Base-by-base conservation (phyloP, 2,329 filamentous ascomycete genomes). In the Sclerotinia trifoliorum region DNA sequence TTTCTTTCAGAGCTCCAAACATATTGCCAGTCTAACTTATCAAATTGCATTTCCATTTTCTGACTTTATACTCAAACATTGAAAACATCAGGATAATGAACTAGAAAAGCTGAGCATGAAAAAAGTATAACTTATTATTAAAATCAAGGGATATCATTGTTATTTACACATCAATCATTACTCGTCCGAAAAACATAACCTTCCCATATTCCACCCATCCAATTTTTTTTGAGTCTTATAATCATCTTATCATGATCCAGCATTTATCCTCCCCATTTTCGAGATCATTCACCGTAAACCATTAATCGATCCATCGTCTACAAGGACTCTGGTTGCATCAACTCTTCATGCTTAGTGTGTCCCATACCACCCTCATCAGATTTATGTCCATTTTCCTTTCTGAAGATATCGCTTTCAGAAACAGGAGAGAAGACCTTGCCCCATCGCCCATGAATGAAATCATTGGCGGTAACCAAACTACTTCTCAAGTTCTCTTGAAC, bases 401-500 rank as follows among this genome's bases (percentile, higher is more conserved):
- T 72, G 52, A 75, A 76, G 51, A 75, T 68, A 70, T 76, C 75
- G 52, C 70, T 71, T 69, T 76, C 75, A 13, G 68, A 70, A 7
- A 75, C 74, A 3, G 74, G 73, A 5, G 68, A 71, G 35, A 76
- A 76, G 1, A 76, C 75, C 66, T 75, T 75, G 19, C 72, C 72
- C 75, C 75, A 76, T 55, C 75, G 68, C 19, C 72, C 69, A 48
- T 48, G 54, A 24, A 74, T 26, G n/a, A 76, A 76, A 54, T 76
- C 74, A 32, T 67, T 67, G 1, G 69, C 70, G 0, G 75, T 76
- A 2, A 75, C 75, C 67, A 73, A 68, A 1, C 70, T 71, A 58
- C 73, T 79, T n/a, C 78, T 77, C 49, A 82, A 70, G 74, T 90
- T 90, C 80, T 88, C 81, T 68, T 79, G 80, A 0, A 91, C 87